A percentile compares a stretch with the other conserved stretches of the same genome.
Conservation (phyloP, 2,329 filamentous ascomycete genomes). For the Grosmannia penicillata region DNA sequence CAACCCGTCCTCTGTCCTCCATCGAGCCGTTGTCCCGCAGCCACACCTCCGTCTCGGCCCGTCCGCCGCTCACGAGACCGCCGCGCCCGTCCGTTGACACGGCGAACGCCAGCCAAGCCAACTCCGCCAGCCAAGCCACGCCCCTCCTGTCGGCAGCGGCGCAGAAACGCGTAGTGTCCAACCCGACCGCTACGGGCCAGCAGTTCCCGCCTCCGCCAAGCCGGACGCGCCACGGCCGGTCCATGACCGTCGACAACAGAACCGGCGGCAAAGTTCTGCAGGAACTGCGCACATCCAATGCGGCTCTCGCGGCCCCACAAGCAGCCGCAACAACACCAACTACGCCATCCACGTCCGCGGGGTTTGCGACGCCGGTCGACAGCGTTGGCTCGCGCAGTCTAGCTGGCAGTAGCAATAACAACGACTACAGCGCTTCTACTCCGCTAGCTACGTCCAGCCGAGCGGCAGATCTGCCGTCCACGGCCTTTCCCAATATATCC, state of each 20-base stretch:
- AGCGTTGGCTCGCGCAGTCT: conserved; percentile 25
- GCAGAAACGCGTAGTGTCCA: conserved; percentile 29
- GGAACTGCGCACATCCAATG: conserved; percentile 13
- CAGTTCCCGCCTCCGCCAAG: conserved; percentile 26
- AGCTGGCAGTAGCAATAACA: too few relatives aligned
- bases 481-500: conserved; percentile 66
- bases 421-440: background rate
- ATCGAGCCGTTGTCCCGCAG: conserved; percentile 14
- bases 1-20: conserved; percentile 28
- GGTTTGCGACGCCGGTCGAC: background rate
- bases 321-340: background rate
- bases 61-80: conserved; percentile 21
- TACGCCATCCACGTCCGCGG: background rate
- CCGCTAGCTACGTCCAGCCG: background rate
- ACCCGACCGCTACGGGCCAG: conserved; percentile 27
- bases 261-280: conserved; percentile 21
- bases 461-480: background rate
- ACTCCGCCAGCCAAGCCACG: background rate
- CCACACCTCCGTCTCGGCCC: conserved; percentile 14
- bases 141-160: background rate
- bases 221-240: conserved; percentile 26
- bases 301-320: background rate
- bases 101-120: background rate
- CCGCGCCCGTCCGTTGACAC: conserved; percentile 26
- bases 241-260: conserved; percentile 35